Evolutionary conservation across 2,329 filamentous ascomycete genomes (phyloP), one percentile per base, ranked within the genome.

Genomic region (Diaporthe destruens): DNA sequence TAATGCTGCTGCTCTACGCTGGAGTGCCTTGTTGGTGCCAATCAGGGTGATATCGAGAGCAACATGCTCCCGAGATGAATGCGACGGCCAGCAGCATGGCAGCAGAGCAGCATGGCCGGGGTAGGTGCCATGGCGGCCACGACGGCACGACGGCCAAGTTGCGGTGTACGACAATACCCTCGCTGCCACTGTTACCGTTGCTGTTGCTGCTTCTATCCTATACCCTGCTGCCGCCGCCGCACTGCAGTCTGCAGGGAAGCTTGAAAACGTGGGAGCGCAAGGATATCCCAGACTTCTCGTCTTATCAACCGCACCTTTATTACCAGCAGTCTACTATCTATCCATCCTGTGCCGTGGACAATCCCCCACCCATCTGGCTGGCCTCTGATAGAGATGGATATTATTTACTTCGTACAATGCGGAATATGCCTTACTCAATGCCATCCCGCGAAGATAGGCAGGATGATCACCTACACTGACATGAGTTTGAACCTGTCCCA

Each of bases 241-340:
- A 42, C 61, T 25, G 61, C 39, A 66, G 61, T 47, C 61, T 25
- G 61, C 39, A 66, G 61, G 61, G 61, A 66, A 66, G 44, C 47
- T 53, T 20, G 61, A 66, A 66, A 66, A 66, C 61, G 61, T 66
- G 61, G 61, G 61, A 66, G 61, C 32, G 47, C 61, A 66, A 66
- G 61, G 61, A 66, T 66, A 66, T 66, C 61, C n/a, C n/a, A n/a
- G n/a, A n/a, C n/a, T n/a, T n/a, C n/a, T n/a, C n/a, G n/a, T n/a
- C n/a, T n/a, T n/a, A n/a, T n/a, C n/a, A n/a, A n/a, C n/a, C n/a
- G n/a, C n/a, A n/a, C n/a, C n/a, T n/a, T n/a, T n/a, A n/a, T n/a
- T n/a, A n/a, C n/a, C n/a, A n/a, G n/a, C n/a, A n/a, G n/a, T n/a
- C n/a, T n/a, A n/a, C n/a, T n/a, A n/a, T n/a, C n/a, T n/a, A n/a